Evolutionary conservation across 2,329 filamentous ascomycete species (phyloP), one percentile per base, ranked within the genome.

Genomic region (Colletotrichum caudatum): DNA sequence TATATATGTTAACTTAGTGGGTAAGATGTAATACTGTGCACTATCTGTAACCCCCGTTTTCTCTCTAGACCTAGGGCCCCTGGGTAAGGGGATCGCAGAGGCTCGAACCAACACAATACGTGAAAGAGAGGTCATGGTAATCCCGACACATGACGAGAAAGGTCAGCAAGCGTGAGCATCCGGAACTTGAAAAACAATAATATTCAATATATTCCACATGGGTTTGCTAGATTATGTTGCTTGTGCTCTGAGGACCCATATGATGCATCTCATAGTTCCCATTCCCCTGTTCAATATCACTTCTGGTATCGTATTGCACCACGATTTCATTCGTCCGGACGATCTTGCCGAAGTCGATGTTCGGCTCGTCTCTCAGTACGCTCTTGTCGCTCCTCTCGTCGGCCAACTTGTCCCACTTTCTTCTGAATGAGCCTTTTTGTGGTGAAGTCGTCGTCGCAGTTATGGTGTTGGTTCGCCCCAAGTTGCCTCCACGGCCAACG

Each of bases 321-420:
- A 68, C 64, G 1, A 76, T 57, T 54, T 75, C 75, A 16, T 74
- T 73, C 9, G 72, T 75, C 66, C 62, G 64, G 54, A 74, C 56
- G 39, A 76, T 76, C 66, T 75, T 74, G 50, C 74, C 74, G 9
- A 66, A 71, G 23, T 56, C 61, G 11, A 44, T 39, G 14, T 72
- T 65, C 14, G 35, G 7, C n/a, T 67, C 56, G 20, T 58, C 58
- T 3, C 66, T 64, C 16, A 68, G 51, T 29, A 68, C 66, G 51
- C 67, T 74, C 57, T 65, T 68, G 20, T 74, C 73, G 61, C 73
- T 74, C 33, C 57, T 50, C 39, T 71, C 71, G 29, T 74, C 73
- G 8, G 61, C 58, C n/a, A 72, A 54, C 54, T 64, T 72, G 2
- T 71, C 66, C 56, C 64, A 60, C 29, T 71, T 65, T 41, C 53